phyloP scores from a whole-genome alignment of 2,329 filamentous ascomycete genomes.

The Fusarium sp. region DNA sequence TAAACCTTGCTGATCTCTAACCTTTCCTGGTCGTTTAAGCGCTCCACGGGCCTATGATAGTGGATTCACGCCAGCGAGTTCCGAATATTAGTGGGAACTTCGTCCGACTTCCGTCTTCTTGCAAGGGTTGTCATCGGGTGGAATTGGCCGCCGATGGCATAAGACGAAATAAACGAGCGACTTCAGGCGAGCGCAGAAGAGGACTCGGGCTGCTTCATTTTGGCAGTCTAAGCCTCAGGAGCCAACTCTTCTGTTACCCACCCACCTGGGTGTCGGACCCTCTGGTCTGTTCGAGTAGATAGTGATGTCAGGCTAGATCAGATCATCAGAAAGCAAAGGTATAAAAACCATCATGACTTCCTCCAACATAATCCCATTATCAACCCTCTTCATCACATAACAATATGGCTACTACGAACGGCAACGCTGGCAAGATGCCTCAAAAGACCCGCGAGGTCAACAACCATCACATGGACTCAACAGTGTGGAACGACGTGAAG shows the following conservation, averaged over 20 bases:
- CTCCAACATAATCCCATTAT: no score
- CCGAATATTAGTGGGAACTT: not conserved
- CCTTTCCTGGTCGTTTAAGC: not conserved
- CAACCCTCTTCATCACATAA: not conserved
- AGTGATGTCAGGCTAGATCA: not conserved
- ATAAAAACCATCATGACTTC: not conserved
- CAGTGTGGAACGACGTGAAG: slow-evolving; percentile 11
- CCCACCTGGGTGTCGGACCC: not conserved
- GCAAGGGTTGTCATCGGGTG: not conserved
- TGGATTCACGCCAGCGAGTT: not conserved
- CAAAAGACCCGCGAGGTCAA: slow-evolving; percentile 16
- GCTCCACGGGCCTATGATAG: not conserved
- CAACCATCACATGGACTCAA: slow-evolving; percentile 23
- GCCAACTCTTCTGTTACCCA: no score
- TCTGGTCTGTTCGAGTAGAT: not conserved
- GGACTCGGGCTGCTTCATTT: no score
- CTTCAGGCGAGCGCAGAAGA: no score
- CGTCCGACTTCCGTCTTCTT: not conserved
- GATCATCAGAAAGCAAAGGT: no score
- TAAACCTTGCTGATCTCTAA: not conserved
- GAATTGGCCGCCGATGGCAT: no score
- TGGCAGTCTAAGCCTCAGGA: no score
- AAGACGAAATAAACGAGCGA: no score
- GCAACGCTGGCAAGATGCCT: not conserved
- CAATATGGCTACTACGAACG: not conserved